Base-by-base conservation (phyloP, 2,329 filamentous ascomycete species). In the Colletotrichum noveboracense region DNA sequence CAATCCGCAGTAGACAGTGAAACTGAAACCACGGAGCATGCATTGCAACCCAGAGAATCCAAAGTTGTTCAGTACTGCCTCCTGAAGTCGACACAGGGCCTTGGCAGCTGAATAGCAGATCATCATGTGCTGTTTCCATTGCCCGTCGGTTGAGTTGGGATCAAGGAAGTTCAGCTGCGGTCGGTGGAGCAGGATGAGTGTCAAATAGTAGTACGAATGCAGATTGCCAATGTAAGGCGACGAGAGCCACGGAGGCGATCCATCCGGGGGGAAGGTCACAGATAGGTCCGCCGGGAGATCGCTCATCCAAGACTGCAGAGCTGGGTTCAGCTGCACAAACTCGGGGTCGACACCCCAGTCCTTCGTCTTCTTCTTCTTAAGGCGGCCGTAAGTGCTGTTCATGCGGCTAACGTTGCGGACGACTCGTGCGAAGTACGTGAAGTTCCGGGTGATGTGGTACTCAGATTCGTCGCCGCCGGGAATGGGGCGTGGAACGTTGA, bases 21-120 rank as follows among this genome's bases (percentile, higher is more conserved):
- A 98, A 84, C 96, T 98, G 82, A 98, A 96, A 52, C 96, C 96
- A 78, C 96, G 91, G 81, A 96, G 94, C 96, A 98, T 98, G 85
- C 94, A 97, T 79, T 97, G 89, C 18, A 98, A 88, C 1, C 96
- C 96, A 18, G 91, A 91, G 76, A 98, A 87, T 4, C 96, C 95
- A 83, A 93, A 98, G 0, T 91, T 90, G 70, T 93, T 90, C 74
- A 98, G 82, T 43, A 98, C 92, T 3, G 93, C 93, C 85, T 98
- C 96, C 81, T 98, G 96, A 7, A 98, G 85, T 75, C 94, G 93
- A 84, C 96, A 98, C 66, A 98, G 89, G 55, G 91, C 91, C 84
- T 97, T 97, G 52, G 96, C 96, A 2, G 96, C 94, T 55, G 92
- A 91, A 82, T 97, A 96, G 81, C 95, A 98, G 24, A 96, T 89